Evolutionary conservation across 768 basidiomycete genomes (phyloP), one percentile per base, ranked within the genome.

Genomic region (Boletus rex-veris): DNA sequence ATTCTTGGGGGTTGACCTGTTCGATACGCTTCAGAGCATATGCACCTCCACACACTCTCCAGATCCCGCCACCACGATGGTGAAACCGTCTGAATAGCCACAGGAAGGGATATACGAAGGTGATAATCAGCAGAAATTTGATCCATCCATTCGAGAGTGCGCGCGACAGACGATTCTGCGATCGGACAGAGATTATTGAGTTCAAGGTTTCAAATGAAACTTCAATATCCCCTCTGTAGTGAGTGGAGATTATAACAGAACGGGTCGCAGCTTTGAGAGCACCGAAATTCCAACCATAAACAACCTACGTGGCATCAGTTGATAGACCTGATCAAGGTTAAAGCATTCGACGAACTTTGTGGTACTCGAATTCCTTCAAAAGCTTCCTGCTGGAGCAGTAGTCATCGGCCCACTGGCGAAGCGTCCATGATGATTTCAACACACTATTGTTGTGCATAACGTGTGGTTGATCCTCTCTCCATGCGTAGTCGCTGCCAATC

Each of bases 331-430:
- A 30, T 11, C 14, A 7, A 30, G 12, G 30, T 33, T 9, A 50
- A 38, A 37, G 16, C 40, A 39, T 12, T 36, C 11, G 39, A 54
- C 66, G 15, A 54, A 85, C 85, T 74, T 90, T 90, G 21, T 77
- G 73, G 57, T 90, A 88, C 7, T 80, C 76, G 64, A 93, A 90
- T 69, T 92, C 90, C 66, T 92, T 92, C 57, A 92, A 73, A 15
- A 77, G 68, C 61, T 86, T 91, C 8, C 67, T 74, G 61, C 85
- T 87, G 24, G 79, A 76, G 53, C 89, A 91, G 61, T 90, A 92
- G 52, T 87, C 84, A 59, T 92, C 88, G 8, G 89, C 89, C 91
- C 91, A 93, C 54, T 86, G 77, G 31, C 87, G 74, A 40, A 91
- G 64, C 0, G 84, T 78, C 71, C 80, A 81, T 15, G 82, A 82